Conservation (phyloP, 2,329 filamentous ascomycete genomes). For the Plenodomus lindquistii region DNA sequence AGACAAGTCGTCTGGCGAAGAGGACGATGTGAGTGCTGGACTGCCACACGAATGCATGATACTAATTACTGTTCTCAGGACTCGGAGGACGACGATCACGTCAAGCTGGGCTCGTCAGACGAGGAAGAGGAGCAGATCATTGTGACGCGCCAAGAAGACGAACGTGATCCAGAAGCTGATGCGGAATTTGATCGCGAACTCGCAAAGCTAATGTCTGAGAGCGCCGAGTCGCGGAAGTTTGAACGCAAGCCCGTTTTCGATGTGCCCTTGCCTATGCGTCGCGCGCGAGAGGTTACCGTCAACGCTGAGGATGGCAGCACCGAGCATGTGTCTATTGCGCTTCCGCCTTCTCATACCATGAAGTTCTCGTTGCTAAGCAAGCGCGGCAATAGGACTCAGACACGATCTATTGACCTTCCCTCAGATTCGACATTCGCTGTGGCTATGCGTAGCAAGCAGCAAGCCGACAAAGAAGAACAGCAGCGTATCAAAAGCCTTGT, state of each 20-base stretch:
- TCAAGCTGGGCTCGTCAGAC: slow-evolving; percentile 63
- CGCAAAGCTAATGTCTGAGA: slow-evolving; percentile 98
- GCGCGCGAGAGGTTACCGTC: slow-evolving; percentile 61
- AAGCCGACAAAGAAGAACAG: slow-evolving; percentile 93
- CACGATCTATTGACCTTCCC: slow-evolving; percentile 84
- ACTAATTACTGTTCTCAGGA: slow-evolving; percentile 35
- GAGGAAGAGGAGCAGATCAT: slow-evolving; percentile 86
- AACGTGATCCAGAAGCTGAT: slow-evolving; percentile 89
- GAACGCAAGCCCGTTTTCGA: slow-evolving; percentile 95
- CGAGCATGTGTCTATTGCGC: slow-evolving; percentile 43
- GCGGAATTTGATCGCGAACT: slow-evolving; percentile 98
- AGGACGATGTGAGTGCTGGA: slow-evolving; percentile 52
- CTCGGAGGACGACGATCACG: slow-evolving; percentile 51
- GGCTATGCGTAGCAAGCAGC: slow-evolving; percentile 93
- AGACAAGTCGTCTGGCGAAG: slow-evolving; percentile 55
- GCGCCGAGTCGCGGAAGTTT: slow-evolving; percentile 91
- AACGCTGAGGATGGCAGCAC: slow-evolving; percentile 46
- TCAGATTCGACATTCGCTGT: slow-evolving; percentile 93
- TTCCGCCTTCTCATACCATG: slow-evolving; percentile 66
- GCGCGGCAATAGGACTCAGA: slow-evolving; percentile 94
- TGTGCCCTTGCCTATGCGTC: slow-evolving; percentile 91
- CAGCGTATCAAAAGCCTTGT: slow-evolving; percentile 98
- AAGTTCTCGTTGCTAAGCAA: slow-evolving; percentile 96
- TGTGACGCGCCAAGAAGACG: slow-evolving; percentile 87
- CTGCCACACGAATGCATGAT: not conserved